Conservation (phyloP, 2,329 filamentous ascomycete genomes). For the Pestalotiopsis fici region DNA sequence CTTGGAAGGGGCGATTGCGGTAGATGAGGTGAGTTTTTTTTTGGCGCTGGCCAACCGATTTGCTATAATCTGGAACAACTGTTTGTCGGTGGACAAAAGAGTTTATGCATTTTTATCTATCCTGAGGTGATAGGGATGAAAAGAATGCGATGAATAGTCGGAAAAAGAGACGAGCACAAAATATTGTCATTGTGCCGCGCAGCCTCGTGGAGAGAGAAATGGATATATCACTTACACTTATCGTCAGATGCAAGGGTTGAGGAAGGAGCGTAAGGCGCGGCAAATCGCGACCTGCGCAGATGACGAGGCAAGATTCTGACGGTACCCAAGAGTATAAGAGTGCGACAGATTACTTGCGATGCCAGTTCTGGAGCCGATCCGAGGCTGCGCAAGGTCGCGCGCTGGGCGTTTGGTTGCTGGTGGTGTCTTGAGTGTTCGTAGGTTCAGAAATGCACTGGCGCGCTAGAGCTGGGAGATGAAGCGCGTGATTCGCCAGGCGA, state of each 20-base stretch:
- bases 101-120: background rate
- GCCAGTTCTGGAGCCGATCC: background rate
- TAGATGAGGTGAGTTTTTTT: background rate
- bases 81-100: background rate
- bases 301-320: background rate
- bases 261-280: background rate
- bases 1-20: background rate
- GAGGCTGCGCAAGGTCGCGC: background rate
- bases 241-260: background rate
- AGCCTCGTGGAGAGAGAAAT: background rate
- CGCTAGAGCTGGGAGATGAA: conserved; percentile 7
- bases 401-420: background rate
- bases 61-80: background rate
- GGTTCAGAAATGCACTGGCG: conserved; percentile 8
- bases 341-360: background rate
- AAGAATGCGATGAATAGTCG: background rate
- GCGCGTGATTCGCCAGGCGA: conserved; percentile 2
- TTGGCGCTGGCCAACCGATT: background rate
- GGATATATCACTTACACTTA: background rate
- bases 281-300: background rate
- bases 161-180: background rate
- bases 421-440: background rate
- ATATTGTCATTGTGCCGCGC: background rate
- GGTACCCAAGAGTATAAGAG: background rate
- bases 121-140: background rate